Conservation (phyloP, 2,329 filamentous ascomycete species). For the Sordariomycetes sp. region DNA sequence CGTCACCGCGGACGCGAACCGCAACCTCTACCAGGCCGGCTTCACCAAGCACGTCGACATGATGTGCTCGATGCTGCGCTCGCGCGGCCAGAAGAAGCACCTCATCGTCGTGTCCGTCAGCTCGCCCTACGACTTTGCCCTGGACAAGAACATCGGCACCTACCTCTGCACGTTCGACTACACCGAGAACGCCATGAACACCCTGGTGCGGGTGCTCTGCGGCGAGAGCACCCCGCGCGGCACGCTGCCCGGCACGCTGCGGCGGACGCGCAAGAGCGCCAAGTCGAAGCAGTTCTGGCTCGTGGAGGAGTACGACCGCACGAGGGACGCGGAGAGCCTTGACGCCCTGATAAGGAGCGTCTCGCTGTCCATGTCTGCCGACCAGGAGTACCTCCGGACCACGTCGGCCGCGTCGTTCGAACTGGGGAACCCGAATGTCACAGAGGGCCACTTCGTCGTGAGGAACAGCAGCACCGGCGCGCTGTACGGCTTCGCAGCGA, state of each 20-base stretch:
- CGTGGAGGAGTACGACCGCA: conserved; percentile 76
- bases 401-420: conserved; percentile 68
- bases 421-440: conserved; percentile 56
- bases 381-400: conserved; percentile 58
- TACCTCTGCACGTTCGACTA: conserved; percentile 97
- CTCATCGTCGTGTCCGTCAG: conserved; percentile 87
- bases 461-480: conserved; percentile 87
- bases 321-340: conserved; percentile 63
- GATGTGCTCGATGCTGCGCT: conserved; percentile 79
- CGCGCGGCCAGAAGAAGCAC: conserved; percentile 74
- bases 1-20: conserved; percentile 85
- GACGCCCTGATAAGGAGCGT: conserved; percentile 65
- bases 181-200: conserved; percentile 81
- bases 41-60: conserved; percentile 95
- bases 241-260: conserved; percentile 61
- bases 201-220: conserved; percentile 73
- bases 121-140: conserved; percentile 92
- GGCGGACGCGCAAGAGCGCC: conserved; percentile 76
- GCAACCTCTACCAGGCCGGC: conserved; percentile 85
- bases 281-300: conserved; percentile 94
- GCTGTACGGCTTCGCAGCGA: conserved; percentile 85
- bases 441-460: conserved; percentile 83
- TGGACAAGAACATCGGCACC: conserved; percentile 81
- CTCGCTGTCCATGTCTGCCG: conserved; percentile 55
- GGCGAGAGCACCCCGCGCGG: conserved; percentile 57